Base-by-base conservation (phyloP, 805 yeast genomes). In the Candida quercuum region DNA sequence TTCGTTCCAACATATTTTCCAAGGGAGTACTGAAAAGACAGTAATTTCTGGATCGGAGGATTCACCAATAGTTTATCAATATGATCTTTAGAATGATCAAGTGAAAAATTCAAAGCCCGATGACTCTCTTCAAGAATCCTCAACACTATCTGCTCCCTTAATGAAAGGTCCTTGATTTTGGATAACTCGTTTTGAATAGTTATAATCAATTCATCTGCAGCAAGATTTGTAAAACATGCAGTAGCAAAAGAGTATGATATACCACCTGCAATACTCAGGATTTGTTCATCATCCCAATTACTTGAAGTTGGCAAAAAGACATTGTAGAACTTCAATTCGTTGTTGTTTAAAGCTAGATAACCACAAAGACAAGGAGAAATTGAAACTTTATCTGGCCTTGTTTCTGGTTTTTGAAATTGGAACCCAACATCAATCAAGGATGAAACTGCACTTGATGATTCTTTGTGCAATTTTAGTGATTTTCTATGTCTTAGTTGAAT, bases 11-110 rank as follows among this genome's bases (percentile, higher is more conserved):
- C 28, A n/a, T 45, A 43, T 16, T 69, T 72, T 1, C 93, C 91
- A 28, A 86, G 54, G 0, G 78, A 64, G 39, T 82, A 65, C 51
- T 86, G 94, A 36, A 86, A 62, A 13, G 86, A 74, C 25, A 86
- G 60, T 33, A 87, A 61, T 37, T 82, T 71, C 51, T 86, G 95
- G 36, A 85, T 65, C 2, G 93, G 87, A 11, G 91, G 91, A 49
- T 79, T 80, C 15, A 81, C 80, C 28, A 86, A 61, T 42, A 86
- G 64, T 51, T 81, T 79, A 51, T 86, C 96, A 3, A 83, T 78
- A 34, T 80, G 83, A 38, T 86, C 95, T 37, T 77, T 75, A 7
- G 79, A 72, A 33, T 78, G 75, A 51, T 82, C 85, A 37, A 86
- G 67, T 23, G 78, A 76, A 49, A 86, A 79, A 50, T 78, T 82